Evolutionary conservation across 345 rosid genomes (phyloP).

Genomic region (Sisymbrium altissimum): DNA sequence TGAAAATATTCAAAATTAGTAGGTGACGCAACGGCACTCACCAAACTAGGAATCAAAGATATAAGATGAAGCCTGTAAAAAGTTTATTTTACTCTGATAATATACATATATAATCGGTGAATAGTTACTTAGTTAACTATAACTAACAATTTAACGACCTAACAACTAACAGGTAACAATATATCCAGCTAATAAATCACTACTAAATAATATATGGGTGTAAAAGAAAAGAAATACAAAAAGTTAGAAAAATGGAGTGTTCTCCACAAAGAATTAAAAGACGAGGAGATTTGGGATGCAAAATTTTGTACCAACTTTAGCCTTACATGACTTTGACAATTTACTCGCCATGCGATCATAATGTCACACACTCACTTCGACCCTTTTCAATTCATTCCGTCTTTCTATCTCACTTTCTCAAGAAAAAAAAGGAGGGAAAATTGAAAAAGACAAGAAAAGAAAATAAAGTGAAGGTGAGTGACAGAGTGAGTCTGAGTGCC

Average conservation of each 20-base stretch:
- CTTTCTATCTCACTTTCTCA: constrained; percentile 25
- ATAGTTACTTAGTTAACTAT: not conserved
- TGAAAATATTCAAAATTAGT: too few relatives aligned
- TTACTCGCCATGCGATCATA: constrained; percentile 33
- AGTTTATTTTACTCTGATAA: not conserved
- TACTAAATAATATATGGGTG: not conserved
- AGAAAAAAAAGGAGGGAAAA: constrained; percentile 7
- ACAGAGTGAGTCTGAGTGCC: constrained; percentile 29
- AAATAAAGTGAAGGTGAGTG: constrained; percentile 26
- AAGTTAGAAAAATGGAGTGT: constrained; percentile 8
- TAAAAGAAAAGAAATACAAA: not conserved
- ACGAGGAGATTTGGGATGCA: constrained; percentile 17
- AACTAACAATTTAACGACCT: not conserved
- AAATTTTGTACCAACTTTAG: constrained; percentile 20
- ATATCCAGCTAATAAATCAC: not conserved
- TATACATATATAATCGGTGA: not conserved
- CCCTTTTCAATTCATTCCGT: constrained; percentile 27
- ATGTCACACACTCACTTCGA: constrained; percentile 31
- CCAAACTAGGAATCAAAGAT: too few relatives aligned
- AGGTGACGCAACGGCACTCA: too few relatives aligned
- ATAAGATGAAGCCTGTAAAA: too few relatives aligned
- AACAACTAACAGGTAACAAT: not conserved
- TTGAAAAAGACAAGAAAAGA: not conserved
- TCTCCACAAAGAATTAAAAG: constrained; percentile 10
- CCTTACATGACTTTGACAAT: constrained; percentile 33